Conservation (phyloP, 306 rosid genomes). For the Prunus armeniaca region DNA sequence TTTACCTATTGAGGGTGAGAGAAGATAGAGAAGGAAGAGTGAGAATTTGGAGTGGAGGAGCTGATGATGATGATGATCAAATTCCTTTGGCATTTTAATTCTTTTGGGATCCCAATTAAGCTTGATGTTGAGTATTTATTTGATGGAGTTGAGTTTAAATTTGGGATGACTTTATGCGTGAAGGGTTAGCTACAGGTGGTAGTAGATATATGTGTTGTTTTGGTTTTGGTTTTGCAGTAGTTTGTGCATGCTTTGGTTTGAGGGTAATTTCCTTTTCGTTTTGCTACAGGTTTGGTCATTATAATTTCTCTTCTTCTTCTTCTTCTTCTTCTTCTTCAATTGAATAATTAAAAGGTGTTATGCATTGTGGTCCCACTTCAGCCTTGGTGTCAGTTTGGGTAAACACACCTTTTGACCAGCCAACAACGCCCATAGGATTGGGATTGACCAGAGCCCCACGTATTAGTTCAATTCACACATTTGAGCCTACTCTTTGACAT, state of each 20-base stretch:
- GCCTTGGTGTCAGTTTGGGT: not conserved
- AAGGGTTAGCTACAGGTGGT: not conserved
- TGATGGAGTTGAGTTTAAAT: not conserved
- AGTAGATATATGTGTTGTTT: not conserved
- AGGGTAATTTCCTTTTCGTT: not conserved
- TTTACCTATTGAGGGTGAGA: not conserved
- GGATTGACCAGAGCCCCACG: not conserved
- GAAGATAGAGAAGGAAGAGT: not conserved
- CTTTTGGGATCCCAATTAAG: not conserved
- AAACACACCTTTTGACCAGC: not conserved
- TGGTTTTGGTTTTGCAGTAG: conserved; percentile 17
- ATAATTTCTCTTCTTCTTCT: not conserved
- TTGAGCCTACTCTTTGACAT: not conserved
- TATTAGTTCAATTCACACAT: not conserved
- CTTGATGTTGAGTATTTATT: not conserved
- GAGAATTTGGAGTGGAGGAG: not conserved
- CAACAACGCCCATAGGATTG: not conserved
- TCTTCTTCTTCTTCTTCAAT: no score
- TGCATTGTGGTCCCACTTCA: not conserved
- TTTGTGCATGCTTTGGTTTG: not conserved
- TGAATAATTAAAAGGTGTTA: not conserved
- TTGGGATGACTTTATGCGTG: not conserved
- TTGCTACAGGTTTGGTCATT: not conserved
- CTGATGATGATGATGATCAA: not conserved
- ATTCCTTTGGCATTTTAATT: not conserved